Percentiles rank a stretch among this genome's conserved stretches.
Evolutionary conservation across 1,284 basidiomycete species (phyloP).

Genomic region (Ganoderma sp.): DNA sequence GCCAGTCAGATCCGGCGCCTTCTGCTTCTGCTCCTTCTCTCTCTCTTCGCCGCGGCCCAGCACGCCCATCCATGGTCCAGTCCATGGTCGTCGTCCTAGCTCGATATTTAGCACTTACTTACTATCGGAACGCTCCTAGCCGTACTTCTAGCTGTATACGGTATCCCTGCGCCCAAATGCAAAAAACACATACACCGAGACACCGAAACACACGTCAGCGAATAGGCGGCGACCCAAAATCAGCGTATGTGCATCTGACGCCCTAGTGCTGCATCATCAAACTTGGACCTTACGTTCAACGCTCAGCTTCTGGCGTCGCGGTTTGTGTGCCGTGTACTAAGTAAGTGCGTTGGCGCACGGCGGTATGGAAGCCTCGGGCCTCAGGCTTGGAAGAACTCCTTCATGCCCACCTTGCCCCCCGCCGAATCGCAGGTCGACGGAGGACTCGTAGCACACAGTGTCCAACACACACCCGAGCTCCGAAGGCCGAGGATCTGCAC

Average conservation of each 20-base stretch:
- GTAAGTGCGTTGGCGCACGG: too few relatives aligned
- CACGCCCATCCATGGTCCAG: too few relatives aligned
- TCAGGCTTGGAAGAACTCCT: not conserved
- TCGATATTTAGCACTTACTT: conserved; percentile 7
- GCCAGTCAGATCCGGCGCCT: conserved; percentile 32
- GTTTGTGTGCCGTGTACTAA: not conserved
- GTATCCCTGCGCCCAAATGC: not conserved
- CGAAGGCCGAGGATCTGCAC: not conserved
- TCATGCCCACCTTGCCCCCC: not conserved
- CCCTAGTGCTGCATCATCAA: not conserved
- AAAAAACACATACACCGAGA: not conserved
- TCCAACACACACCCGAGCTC: not conserved
- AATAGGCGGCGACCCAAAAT: not conserved
- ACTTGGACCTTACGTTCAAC: not conserved
- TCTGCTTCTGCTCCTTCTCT: not conserved
- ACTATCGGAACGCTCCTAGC: not conserved
- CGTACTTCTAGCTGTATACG: conserved; percentile 4
- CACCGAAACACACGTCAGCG: not conserved
- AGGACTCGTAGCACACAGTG: not conserved
- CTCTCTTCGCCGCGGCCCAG: not conserved
- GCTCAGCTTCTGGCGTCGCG: not conserved
- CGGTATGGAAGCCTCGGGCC: not conserved
- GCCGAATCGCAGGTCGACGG: not conserved
- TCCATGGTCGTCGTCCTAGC: not conserved
- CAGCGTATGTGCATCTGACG: not conserved